phyloP scores from a whole-genome alignment of 257 asterid species.

The Primulina huaijiensis region DNA sequence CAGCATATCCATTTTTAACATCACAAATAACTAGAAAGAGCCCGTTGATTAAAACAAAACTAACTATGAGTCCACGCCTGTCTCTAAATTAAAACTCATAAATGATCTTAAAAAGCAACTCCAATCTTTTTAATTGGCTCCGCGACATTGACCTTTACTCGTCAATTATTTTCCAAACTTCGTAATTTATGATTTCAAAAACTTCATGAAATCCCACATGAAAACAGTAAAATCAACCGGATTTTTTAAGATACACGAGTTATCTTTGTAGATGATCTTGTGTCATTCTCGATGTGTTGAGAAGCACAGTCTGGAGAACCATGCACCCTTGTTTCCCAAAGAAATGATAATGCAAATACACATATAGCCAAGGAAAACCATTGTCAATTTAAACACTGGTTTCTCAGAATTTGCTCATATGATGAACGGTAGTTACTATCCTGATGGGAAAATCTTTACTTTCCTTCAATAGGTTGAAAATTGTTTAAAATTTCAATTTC shows the following conservation, averaged over 20 bases:
- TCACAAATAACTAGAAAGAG: neutral
- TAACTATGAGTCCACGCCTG: neutral
- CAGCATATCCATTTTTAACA: neutral
- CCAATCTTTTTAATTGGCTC: neutral
- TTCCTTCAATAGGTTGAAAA: too few species aligned
- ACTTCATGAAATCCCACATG: neutral
- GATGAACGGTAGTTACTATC: too few species aligned
- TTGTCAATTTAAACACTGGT: neutral
- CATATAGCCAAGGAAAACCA: constrained; percentile 2
- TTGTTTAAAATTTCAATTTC: too few species aligned
- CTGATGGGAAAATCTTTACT: too few species aligned
- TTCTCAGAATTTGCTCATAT: neutral
- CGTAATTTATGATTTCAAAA: neutral
- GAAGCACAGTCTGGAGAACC: neutral
- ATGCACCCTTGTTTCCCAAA: neutral
- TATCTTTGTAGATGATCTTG: neutral
- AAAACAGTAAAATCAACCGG: constrained; percentile 15
- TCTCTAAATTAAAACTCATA: too few species aligned
- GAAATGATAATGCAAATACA: neutral
- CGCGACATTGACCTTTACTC: neutral
- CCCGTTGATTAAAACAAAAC: neutral
- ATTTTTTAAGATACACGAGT: constrained; percentile 1
- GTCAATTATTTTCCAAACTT: neutral
- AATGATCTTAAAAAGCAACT: neutral
- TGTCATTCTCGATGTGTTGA: neutral